phyloP scores from a whole-genome alignment of 805 yeast genomes.

The Lipomyces anomalus region DNA sequence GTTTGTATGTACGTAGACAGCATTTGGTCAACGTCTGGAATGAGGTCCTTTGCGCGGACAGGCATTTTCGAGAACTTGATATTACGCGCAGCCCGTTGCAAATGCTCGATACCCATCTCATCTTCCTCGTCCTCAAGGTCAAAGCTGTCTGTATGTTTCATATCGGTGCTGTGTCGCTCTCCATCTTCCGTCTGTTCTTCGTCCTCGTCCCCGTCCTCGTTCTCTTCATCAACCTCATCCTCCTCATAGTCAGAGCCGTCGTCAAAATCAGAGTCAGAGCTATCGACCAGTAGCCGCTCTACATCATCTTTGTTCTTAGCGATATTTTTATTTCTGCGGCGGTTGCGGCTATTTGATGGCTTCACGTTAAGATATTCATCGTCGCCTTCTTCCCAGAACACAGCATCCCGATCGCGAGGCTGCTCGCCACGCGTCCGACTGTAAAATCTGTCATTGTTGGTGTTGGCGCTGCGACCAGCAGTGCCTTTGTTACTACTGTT shows the following conservation, averaged over 20 bases:
- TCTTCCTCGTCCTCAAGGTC: conserved; percentile 37
- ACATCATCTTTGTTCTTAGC: not conserved
- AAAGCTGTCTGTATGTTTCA: not conserved
- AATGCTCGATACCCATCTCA: conserved; percentile 38
- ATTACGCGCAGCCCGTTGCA: conserved; percentile 34
- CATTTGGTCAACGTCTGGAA: conserved; percentile 16
- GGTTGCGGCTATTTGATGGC: not conserved
- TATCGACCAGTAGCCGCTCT: not conserved
- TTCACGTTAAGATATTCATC: not conserved
- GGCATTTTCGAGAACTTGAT: conserved; percentile 28
- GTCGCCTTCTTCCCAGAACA: too few relatives aligned
- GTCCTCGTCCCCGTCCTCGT: conserved; percentile 18
- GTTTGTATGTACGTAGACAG: conserved; percentile 14
- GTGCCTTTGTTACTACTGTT: not conserved
- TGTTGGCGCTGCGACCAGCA: not conserved
- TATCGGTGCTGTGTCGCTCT: conserved; percentile 4
- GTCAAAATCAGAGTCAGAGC: conserved; percentile 18
- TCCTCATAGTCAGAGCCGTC: conserved; percentile 16
- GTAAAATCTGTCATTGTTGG: not conserved
- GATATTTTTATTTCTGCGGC: not conserved
- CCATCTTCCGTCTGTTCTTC: conserved; percentile 17
- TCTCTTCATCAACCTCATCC: conserved; percentile 28
- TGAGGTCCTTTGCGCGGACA: conserved; percentile 15
- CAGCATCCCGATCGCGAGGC: not conserved
- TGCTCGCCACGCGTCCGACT: not conserved